These are phyloP conservation scores for Coemansia brasiliensis DNA, from an alignment of 192 early-diverging fungal genomes.

Conservation along the genomic window DNA sequence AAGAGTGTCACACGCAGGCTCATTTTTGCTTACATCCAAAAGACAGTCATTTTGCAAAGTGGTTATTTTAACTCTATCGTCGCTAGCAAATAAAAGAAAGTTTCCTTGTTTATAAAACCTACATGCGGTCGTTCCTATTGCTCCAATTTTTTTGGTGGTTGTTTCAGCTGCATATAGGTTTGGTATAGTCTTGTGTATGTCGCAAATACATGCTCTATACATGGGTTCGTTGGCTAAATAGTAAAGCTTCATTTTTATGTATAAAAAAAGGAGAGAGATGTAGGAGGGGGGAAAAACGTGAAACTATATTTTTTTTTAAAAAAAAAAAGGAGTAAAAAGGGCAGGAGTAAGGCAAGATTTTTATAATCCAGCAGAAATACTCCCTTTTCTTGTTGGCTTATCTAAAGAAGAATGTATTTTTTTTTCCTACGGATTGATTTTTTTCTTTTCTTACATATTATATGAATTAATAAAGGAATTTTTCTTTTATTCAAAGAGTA, in stretches of 20 bases:
- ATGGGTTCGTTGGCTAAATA: conserved; percentile 10
- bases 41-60: conserved; percentile 7
- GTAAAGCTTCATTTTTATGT: not conserved
- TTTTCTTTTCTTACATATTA: no score
- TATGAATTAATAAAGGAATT: no score
- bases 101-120: conserved; percentile 11
- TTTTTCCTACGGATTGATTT: no score
- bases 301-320: not conserved
- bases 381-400: no score
- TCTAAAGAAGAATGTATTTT: no score
- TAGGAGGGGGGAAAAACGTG: not conserved
- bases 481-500: no score
- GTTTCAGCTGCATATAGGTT: not conserved
- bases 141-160: conserved; percentile 1
- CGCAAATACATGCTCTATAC: not conserved
- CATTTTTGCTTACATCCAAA: not conserved
- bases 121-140: conserved; percentile 4
- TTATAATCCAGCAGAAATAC: conserved; percentile 3
- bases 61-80: conserved; percentile 8
- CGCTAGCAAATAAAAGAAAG: not conserved
- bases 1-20: no score
- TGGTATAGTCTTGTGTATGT: conserved; percentile 2
- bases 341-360: not conserved
- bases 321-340: not conserved
- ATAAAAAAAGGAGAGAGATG: not conserved